Base-by-base conservation (phyloP, 306 rosid genomes). In the Vachellia collinsii region DNA sequence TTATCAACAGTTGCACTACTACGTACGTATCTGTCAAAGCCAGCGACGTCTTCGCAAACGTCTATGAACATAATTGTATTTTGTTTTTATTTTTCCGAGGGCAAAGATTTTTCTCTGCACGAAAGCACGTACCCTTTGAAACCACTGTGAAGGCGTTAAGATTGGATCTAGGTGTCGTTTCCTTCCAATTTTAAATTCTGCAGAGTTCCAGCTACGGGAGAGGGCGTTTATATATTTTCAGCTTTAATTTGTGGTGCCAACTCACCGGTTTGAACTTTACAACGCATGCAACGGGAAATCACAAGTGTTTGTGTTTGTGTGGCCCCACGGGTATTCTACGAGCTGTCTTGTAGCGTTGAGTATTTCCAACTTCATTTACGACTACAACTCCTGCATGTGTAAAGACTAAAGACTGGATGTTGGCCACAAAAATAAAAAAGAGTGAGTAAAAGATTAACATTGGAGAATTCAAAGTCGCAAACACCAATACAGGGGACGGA, bases 231-330 rank as follows among this genome's bases (percentile, higher is more conserved):
- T 29, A 29, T 29, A 50, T 14, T 17, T 79, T 83, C 51, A 75
- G 29, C 63, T 69, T 46, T 54, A n/a, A 54, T 19, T n/a, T 19
- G 80, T 50, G 25, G 62, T 51, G 86, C 85, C 87, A 83, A 82
- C 82, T 75, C 77, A 83, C 75, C 70, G 72, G 66, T 85, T 84
- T 83, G 76, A 82, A 88, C 94, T 88, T 87, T 88, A 81, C 91
- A 87, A 84, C 88, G 78, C 88, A 76, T 44, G 29, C 63, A 56
- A 20, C 12, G 34, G 34, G 63, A 89, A 87, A 75, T 72, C 82
- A 12, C 29, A 20, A 22, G 63, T 7, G 11, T 56, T 56, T 20
- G 29, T 0, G 63, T 22, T 19, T 17, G 61, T 8, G 25, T n/a
- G 63, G 63, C 63, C 64, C 70, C 63, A 10, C 37, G 17, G 17